phyloP scores from a whole-genome alignment of 164 flowering plant species.

The Macadamia tetraphylla region DNA sequence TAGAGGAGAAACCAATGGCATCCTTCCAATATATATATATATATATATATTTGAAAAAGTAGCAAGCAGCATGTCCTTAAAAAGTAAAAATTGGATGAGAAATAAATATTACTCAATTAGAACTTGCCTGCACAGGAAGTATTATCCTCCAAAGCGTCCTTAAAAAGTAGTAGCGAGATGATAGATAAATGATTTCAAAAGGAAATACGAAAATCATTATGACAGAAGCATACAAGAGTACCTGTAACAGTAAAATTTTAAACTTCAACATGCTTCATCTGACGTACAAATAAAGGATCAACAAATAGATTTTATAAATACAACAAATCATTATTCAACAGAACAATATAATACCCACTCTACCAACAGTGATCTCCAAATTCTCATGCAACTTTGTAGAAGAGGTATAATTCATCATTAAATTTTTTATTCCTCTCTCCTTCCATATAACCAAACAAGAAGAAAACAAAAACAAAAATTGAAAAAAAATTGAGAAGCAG shows the following conservation, averaged over 20 bases:
- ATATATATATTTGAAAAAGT: no score
- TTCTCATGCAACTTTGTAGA: no score
- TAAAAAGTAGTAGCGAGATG: constrained; percentile 81
- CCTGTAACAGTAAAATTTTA: constrained; percentile 42
- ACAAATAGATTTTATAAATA: neutral
- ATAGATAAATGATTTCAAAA: constrained; percentile 83
- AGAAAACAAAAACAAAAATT: no score
- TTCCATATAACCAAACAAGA: no score
- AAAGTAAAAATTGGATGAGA: neutral
- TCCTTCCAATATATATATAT: no score
- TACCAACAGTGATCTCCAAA: no score
- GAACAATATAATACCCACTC: no score
- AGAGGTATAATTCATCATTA: no score
- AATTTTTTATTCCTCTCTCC: no score
- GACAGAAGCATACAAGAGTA: constrained; percentile 68
- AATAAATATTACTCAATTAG: neutral
- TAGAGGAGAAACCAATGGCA: no score
- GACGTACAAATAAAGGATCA: neutral
- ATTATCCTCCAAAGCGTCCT: constrained; percentile 86
- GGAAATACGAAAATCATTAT: constrained; percentile 74
- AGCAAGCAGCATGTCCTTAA: neutral
- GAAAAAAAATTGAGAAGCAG: no score
- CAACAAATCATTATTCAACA: neutral
- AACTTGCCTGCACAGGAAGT: constrained; percentile 86
- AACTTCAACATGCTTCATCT: neutral